A percentile compares a stretch with the other conserved stretches of the same genome.
Evolutionary conservation across 257 asterid species (phyloP).

Genomic region (Solanum infundibuliforme): DNA sequence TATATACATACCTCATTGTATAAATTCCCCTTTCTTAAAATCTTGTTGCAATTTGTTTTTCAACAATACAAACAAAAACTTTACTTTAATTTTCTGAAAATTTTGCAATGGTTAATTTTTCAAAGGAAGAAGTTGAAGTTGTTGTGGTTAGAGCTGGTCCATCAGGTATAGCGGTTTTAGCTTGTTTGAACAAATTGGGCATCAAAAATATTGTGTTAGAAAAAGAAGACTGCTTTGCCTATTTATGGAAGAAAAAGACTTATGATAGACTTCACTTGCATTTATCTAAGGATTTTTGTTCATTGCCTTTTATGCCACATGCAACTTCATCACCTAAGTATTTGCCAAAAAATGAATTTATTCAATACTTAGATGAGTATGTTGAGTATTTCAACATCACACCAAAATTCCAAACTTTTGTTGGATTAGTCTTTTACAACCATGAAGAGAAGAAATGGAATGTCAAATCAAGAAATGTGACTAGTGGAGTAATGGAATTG

Average conservation of each 20-base stretch:
- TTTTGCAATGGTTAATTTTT: neutral
- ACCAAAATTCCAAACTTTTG: conserved; percentile 11
- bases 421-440: conserved; percentile 9
- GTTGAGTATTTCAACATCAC: conserved; percentile 2
- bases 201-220: conserved; percentile 42
- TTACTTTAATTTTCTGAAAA: neutral
- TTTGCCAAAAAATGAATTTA: too few species aligned
- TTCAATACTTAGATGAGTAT: too few species aligned
- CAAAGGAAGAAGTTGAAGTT: conserved; percentile 11
- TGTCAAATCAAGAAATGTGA: neutral
- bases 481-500: neutral
- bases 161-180: conserved; percentile 40
- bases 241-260: conserved; percentile 41
- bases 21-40: neutral
- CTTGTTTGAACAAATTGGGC: conserved; percentile 25
- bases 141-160: conserved; percentile 49
- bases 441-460: conserved; percentile 10
- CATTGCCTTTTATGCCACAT: neutral
- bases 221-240: conserved; percentile 39
- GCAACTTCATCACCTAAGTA: too few species aligned
- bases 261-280: conserved; percentile 50
- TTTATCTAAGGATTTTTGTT: conserved; percentile 37
- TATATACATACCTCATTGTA: neutral
- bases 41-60: neutral
- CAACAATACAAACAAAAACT: neutral